These are phyloP conservation scores for Erythrobasidium hasegawianum DNA, from an alignment of 1,284 basidiomycete genomes.

Conservation along the genomic window DNA sequence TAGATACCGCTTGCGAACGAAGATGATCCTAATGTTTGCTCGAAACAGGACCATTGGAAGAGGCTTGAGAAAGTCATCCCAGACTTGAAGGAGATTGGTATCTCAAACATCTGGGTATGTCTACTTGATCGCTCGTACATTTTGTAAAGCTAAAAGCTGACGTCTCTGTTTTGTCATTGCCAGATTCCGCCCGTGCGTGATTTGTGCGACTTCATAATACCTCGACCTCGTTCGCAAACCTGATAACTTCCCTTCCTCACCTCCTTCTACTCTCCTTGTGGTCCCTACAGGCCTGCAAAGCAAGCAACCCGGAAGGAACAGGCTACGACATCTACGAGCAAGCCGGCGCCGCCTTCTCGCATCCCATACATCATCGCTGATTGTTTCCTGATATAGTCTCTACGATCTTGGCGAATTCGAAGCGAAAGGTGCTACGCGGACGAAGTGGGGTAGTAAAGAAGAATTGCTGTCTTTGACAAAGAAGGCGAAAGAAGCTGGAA, in stretches of 20 bases:
- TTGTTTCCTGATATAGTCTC: conserved; percentile 40
- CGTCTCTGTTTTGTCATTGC: not conserved
- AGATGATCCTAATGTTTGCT: not conserved
- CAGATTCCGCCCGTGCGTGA: conserved; percentile 33
- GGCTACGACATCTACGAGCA: conserved; percentile 31
- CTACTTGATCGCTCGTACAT: not conserved
- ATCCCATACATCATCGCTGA: not conserved
- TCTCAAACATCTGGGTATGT: conserved; percentile 28
- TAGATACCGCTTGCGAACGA: not conserved
- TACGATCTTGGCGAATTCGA: conserved; percentile 76
- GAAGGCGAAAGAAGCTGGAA: conserved; percentile 51
- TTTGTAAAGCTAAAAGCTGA: not conserved
- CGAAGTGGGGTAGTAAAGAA: conserved; percentile 87
- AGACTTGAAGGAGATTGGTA: conserved; percentile 16
- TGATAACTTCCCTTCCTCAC: no score
- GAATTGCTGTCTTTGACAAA: conserved; percentile 68
- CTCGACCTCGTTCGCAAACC: no score
- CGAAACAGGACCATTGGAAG: conserved; percentile 15
- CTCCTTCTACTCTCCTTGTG: no score
- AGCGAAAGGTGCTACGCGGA: conserved; percentile 71
- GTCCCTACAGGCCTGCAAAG: conserved; percentile 29
- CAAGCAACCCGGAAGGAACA: conserved; percentile 22
- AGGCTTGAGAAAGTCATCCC: conserved; percentile 28
- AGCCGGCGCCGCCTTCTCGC: not conserved
- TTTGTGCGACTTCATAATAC: not conserved